A percentile compares a stretch with the other conserved stretches of the same genome.
Evolutionary conservation across 2,329 filamentous ascomycete genomes (phyloP).

Genomic region (Xenoacremonium recifei): DNA sequence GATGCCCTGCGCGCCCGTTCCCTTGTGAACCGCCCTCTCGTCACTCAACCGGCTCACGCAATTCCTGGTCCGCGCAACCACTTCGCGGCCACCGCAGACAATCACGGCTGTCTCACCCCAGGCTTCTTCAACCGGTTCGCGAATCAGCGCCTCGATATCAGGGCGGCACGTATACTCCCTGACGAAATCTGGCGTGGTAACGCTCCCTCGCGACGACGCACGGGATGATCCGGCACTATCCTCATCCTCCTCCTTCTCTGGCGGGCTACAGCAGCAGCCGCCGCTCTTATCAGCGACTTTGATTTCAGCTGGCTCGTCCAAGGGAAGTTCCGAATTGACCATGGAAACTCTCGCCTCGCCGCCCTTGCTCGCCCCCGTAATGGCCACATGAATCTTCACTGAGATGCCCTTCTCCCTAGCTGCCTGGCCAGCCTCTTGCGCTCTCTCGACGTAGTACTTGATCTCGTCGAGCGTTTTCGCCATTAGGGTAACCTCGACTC

Average conservation of each 20-base stretch:
- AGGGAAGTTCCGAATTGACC: background rate
- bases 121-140: slow-evolving; percentile 53
- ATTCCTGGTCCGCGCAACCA: slow-evolving; percentile 54
- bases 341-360: slow-evolving; percentile 31
- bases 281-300: slow-evolving; percentile 12
- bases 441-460: slow-evolving; percentile 52
- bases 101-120: slow-evolving; percentile 61
- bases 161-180: slow-evolving; percentile 47
- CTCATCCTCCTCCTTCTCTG: slow-evolving; percentile 8
- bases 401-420: slow-evolving; percentile 44
- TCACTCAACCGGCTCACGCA: slow-evolving; percentile 56
- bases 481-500: slow-evolving; percentile 53
- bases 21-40: slow-evolving; percentile 63
- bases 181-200: slow-evolving; percentile 29
- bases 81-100: slow-evolving; percentile 56
- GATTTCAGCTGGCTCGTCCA: slow-evolving; percentile 19
- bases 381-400: slow-evolving; percentile 52
- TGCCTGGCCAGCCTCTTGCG: slow-evolving; percentile 42
- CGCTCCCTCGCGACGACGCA: slow-evolving; percentile 12
- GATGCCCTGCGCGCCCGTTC: slow-evolving; percentile 62
- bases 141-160: slow-evolving; percentile 51
- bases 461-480: slow-evolving; percentile 53
- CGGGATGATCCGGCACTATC: slow-evolving; percentile 10
- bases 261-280: slow-evolving; percentile 22
- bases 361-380: slow-evolving; percentile 38